Evolutionary conservation across 208 protist genomes (phyloP).

Genomic region (Crithidia expoeki): DNA sequence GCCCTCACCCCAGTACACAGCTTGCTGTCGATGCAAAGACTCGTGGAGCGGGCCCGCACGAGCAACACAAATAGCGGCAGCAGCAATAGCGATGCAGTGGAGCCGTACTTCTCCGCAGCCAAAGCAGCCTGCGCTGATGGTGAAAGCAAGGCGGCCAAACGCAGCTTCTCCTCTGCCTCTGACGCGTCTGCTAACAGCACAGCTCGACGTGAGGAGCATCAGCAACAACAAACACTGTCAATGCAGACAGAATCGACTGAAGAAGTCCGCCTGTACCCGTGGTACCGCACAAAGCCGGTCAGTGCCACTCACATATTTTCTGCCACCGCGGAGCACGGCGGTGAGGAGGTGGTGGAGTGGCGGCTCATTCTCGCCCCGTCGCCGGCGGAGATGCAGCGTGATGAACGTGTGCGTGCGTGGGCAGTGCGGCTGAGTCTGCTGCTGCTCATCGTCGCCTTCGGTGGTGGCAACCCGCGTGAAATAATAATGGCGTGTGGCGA

Average conservation of each 20-base stretch:
- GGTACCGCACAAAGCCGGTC: slow-evolving; percentile 23
- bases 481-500: too few relatives aligned
- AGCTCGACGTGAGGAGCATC: not conserved
- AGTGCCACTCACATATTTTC: slow-evolving; percentile 5
- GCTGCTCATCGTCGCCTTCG: slow-evolving; percentile 30
- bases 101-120: not conserved
- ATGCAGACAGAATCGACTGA: not conserved
- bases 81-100: not conserved
- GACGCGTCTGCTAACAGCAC: too few relatives aligned
- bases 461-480: slow-evolving; percentile 25
- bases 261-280: slow-evolving; percentile 11
- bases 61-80: not conserved
- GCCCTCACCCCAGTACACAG: slow-evolving; percentile 32
- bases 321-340: not conserved
- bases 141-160: not conserved
- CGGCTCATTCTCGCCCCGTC: slow-evolving; percentile 3
- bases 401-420: slow-evolving; percentile 16
- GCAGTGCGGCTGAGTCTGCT: slow-evolving; percentile 28
- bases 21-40: slow-evolving; percentile 1
- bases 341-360: slow-evolving; percentile 11
- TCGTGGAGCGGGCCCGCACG: not conserved
- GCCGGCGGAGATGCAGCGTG: slow-evolving; percentile 2
- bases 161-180: not conserved
- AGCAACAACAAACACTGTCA: not conserved
- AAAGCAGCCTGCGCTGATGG: not conserved